Evolutionary conservation across 2,329 filamentous ascomycete species (phyloP).

Genomic region (Gaeumannomyces tritici): DNA sequence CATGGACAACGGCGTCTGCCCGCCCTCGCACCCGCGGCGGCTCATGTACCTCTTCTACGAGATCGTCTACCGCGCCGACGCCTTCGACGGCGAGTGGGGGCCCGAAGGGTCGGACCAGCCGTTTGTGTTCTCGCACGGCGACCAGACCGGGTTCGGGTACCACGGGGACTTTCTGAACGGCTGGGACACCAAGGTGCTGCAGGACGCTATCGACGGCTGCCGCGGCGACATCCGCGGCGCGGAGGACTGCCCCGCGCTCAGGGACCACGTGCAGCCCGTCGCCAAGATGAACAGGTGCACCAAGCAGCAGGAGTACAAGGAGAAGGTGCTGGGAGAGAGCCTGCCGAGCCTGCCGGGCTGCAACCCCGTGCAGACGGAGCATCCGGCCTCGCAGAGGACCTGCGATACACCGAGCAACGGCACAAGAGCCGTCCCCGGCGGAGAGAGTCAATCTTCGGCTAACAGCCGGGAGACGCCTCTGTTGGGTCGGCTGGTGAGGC

Average conservation of each 20-base stretch:
- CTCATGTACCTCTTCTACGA: conserved; percentile 52
- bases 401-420: neutral
- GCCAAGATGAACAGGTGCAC: neutral
- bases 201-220: conserved; percentile 28
- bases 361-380: conserved; percentile 16
- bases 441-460: neutral
- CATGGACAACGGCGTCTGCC: conserved; percentile 38
- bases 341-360: conserved; percentile 2
- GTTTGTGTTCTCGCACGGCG: conserved; percentile 38
- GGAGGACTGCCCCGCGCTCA: neutral
- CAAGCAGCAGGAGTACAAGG: neutral
- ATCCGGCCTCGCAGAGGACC: neutral
- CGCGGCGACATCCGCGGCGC: neutral
- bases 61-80: conserved; percentile 42
- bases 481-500: neutral
- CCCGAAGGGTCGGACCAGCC: conserved; percentile 23
- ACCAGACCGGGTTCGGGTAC: conserved; percentile 38
- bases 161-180: conserved; percentile 53
- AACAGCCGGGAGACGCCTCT: neutral
- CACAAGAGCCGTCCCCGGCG: neutral
- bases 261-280: neutral
- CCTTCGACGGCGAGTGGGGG: conserved; percentile 35
- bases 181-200: conserved; percentile 41
- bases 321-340: neutral
- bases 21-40: conserved; percentile 38